Conservation (phyloP, 2,329 filamentous ascomycete species). For the Fonsecaea monophora region DNA sequence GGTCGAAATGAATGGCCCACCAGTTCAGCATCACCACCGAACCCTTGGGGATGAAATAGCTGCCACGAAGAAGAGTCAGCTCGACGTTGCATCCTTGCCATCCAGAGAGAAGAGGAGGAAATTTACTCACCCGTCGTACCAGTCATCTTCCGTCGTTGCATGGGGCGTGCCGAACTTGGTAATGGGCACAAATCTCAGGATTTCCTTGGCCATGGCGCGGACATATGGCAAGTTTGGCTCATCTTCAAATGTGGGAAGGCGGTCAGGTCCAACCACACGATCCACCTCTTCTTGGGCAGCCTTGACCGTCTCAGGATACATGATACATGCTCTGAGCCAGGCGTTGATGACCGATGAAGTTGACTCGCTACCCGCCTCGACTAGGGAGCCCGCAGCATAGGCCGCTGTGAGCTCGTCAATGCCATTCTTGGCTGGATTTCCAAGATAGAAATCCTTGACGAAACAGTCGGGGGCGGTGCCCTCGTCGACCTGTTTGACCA, state of each 20-base stretch:
- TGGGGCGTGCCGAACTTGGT: slow-evolving; percentile 37
- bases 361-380: slow-evolving; percentile 34
- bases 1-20: slow-evolving; percentile 35
- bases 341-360: slow-evolving; percentile 20
- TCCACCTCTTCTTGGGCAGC: slow-evolving; percentile 47
- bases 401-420: slow-evolving; percentile 46
- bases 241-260: slow-evolving; percentile 59
- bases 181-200: slow-evolving; percentile 60
- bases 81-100: not conserved
- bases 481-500: slow-evolving; percentile 41
- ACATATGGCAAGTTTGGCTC: slow-evolving; percentile 59
- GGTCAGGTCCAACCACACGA: slow-evolving; percentile 55
- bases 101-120: not conserved
- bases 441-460: slow-evolving; percentile 34
- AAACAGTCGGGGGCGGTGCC: slow-evolving; percentile 46
- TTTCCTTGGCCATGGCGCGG: slow-evolving; percentile 62
- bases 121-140: slow-evolving; percentile 27
- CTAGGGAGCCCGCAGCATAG: slow-evolving; percentile 43
- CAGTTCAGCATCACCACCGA: slow-evolving; percentile 37
- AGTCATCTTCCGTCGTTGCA: slow-evolving; percentile 34
- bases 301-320: slow-evolving; percentile 8
- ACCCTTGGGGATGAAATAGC: slow-evolving; percentile 35
- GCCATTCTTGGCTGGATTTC: slow-evolving; percentile 24
- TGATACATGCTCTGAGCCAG: slow-evolving; percentile 59
- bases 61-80: slow-evolving; percentile 2